Base-by-base conservation (phyloP, 805 yeast species). In the Nakazawaea wickerhamii region DNA sequence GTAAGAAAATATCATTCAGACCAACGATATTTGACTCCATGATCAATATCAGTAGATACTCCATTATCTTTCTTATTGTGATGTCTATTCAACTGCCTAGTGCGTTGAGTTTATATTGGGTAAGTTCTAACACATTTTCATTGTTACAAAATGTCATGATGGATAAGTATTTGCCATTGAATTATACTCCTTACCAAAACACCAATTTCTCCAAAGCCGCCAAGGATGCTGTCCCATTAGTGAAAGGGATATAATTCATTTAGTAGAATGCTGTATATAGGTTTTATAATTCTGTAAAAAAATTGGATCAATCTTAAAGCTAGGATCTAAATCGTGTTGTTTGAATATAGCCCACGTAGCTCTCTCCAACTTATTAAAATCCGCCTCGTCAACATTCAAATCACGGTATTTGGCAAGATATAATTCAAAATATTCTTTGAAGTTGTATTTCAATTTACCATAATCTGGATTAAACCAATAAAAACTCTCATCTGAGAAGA, bases 91-190 rank as follows among this genome's bases (percentile, higher is more conserved):
- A 89, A 53, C 95, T 95, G 0, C 95, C 98, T 0, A 67, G 81
- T 22, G 87, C 95, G 0, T 64, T 90, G 27, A 77, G 83, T 0
- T 57, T 88, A n/a, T 91, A 90, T 62, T 91, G 98, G 99, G 71
- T 87, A 23, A 79, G 91, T 36, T 88, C 96, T 0, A 90, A 88
- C 56, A 51, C 72, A 4, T 90, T 71, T 56, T 89, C 97, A 2
- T 63, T 86, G 46, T 47, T 75, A 0, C 97, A 91, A 53, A 91
- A 90, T 57, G 58, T 83, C 11, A 46, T 84, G 14, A 63, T 91
- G 54, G 93, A 90, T 55, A 64, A 67, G 51, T 60, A 69, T 27
- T 63, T 83, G 55, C 95, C 95, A 1, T 64, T 81, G 18, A 60
- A 67, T 37, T 70, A 64, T 51, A 63, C 74, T 2, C 79, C 81